A percentile compares a stretch with the other conserved stretches of the same genome.
These are phyloP conservation scores for Chaetomium sp. DNA, from an alignment of 2,329 filamentous ascomycete genomes.

Conservation along the genomic window DNA sequence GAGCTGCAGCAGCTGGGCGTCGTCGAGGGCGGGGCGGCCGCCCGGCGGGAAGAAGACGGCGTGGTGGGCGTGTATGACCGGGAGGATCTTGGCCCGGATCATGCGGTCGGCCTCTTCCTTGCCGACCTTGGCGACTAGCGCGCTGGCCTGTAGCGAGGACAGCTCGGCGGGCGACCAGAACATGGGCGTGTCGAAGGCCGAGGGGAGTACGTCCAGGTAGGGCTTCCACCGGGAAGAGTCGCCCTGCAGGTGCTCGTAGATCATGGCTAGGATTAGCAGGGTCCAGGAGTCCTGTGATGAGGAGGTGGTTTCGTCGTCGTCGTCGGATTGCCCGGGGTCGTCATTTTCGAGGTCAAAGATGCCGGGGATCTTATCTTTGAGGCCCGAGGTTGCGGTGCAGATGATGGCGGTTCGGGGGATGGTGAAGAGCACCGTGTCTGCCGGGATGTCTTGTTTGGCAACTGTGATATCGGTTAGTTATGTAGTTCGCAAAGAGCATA, in stretches of 20 bases:
- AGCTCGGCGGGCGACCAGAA: slow-evolving; percentile 79
- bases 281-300: slow-evolving; percentile 55
- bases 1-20: slow-evolving; percentile 51
- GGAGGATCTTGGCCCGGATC: slow-evolving; percentile 61
- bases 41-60: slow-evolving; percentile 50
- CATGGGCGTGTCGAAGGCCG: slow-evolving; percentile 80
- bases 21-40: slow-evolving; percentile 40
- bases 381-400: slow-evolving; percentile 69
- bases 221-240: slow-evolving; percentile 69
- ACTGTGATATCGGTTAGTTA: slow-evolving; percentile 53
- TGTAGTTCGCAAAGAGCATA: neutral
- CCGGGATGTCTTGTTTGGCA: slow-evolving; percentile 66
- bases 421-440: slow-evolving; percentile 78
- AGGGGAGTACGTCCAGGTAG: slow-evolving; percentile 76
- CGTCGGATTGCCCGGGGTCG: slow-evolving; percentile 43
- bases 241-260: slow-evolving; percentile 70
- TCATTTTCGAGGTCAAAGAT: slow-evolving; percentile 48
- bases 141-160: slow-evolving; percentile 71
- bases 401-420: slow-evolving; percentile 74
- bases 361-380: slow-evolving; percentile 59
- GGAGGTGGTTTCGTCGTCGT: slow-evolving; percentile 39
- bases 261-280: slow-evolving; percentile 72
- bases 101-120: slow-evolving; percentile 69
- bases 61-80: slow-evolving; percentile 51
- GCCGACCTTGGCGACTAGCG: slow-evolving; percentile 76